Conservation (phyloP, 805 yeast genomes). For the Lachancea thermotolerans region DNA sequence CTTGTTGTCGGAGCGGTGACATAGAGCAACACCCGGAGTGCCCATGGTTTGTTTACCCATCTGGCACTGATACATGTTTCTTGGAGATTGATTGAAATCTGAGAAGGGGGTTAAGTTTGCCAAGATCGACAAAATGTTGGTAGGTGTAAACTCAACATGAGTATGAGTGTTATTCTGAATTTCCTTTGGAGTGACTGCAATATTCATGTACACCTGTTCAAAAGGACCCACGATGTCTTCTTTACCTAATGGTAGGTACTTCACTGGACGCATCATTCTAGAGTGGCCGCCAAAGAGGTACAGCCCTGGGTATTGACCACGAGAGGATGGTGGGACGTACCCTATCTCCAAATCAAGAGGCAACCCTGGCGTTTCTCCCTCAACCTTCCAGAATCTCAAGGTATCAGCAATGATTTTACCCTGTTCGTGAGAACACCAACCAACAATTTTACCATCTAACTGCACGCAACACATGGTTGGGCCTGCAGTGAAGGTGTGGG, state of each 20-base stretch:
- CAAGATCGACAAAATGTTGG: constrained; percentile 86
- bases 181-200: constrained; percentile 92
- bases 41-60: constrained; percentile 99
- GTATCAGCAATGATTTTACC: constrained; percentile 85
- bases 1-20: constrained; percentile 91
- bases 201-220: constrained; percentile 94
- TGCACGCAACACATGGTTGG: constrained; percentile 87
- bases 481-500: constrained; percentile 74
- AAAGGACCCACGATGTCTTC: constrained; percentile 92
- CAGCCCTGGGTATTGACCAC: constrained; percentile 97
- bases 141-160: constrained; percentile 93
- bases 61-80: constrained; percentile 99
- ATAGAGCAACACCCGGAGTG: constrained; percentile 95
- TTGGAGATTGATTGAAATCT: constrained; percentile 97
- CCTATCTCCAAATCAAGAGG: constrained; percentile 90
- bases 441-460: constrained; percentile 84
- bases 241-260: constrained; percentile 77
- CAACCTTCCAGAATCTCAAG: constrained; percentile 86
- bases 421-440: constrained; percentile 89
- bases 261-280: constrained; percentile 94
- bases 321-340: constrained; percentile 88
- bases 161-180: constrained; percentile 74
- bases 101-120: constrained; percentile 98
- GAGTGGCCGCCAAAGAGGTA: constrained; percentile 87
- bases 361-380: constrained; percentile 58